Conservation (phyloP, 331 rosid species). For the Rhamnella rubrinervis region DNA sequence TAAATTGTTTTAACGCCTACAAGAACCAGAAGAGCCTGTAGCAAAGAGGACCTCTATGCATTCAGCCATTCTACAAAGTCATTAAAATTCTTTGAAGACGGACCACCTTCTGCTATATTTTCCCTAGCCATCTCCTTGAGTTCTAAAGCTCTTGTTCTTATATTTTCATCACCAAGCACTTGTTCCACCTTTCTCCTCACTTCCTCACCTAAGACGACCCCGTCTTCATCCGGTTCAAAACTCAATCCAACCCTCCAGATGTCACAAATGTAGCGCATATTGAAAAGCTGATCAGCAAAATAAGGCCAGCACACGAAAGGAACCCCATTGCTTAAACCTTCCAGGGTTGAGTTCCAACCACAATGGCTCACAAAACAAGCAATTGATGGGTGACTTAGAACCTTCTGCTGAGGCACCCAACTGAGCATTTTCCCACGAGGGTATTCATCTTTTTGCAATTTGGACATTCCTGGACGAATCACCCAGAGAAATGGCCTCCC, state of each 20-base stretch:
- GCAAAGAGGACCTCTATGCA: background rate
- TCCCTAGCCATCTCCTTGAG: conserved; percentile 20
- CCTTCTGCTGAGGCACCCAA: conserved; percentile 46
- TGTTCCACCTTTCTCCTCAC: conserved; percentile 28
- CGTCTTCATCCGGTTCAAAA: conserved; percentile 9
- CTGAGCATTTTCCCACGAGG: conserved; percentile 28
- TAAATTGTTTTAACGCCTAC: no score
- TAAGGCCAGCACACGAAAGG: conserved; percentile 54
- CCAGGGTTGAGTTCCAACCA: conserved; percentile 50
- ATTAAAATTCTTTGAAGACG: conserved; percentile 28
- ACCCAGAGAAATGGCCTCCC: conserved; percentile 38
- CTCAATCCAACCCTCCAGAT: conserved; percentile 40
- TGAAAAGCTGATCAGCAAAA: conserved; percentile 41
- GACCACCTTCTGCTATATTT: conserved; percentile 33
- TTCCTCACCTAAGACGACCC: conserved; percentile 20
- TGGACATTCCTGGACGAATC: conserved; percentile 28
- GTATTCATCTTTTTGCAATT: background rate
- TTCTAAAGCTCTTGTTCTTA: conserved; percentile 22
- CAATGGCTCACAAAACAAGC: conserved; percentile 50
- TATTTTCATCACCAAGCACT: conserved; percentile 22
- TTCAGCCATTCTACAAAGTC: conserved; percentile 27
- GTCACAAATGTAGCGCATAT: conserved; percentile 37
- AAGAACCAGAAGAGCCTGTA: no score
- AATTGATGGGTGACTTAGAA: conserved; percentile 36
- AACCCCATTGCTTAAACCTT: conserved; percentile 39